A percentile compares a stretch with the other conserved stretches of the same genome.
Evolutionary conservation across 2,329 filamentous ascomycete species (phyloP).

Genomic region (Alternaria gaisen): DNA sequence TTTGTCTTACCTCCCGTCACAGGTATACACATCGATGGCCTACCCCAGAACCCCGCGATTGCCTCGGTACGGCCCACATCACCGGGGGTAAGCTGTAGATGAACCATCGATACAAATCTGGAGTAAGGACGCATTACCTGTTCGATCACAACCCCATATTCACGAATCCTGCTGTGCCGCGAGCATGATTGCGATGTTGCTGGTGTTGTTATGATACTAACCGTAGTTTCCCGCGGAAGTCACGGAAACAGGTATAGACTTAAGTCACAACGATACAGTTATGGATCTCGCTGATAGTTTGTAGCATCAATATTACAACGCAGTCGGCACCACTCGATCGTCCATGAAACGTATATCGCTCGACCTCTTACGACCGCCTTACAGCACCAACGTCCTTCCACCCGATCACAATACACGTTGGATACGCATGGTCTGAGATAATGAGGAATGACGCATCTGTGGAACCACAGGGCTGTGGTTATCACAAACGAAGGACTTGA

Average conservation of each 20-base stretch:
- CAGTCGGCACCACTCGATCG: neutral
- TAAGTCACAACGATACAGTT: neutral
- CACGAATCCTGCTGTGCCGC: neutral
- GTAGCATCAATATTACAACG: neutral
- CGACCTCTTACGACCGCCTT: neutral
- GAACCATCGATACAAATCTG: neutral
- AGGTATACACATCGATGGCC: constrained; percentile 4
- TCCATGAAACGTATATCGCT: neutral
- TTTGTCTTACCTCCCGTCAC: neutral
- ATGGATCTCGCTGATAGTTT: neutral
- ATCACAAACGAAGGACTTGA: neutral
- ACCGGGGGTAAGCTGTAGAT: neutral
- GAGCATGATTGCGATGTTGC: neutral
- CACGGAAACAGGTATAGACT: neutral
- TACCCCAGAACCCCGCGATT: constrained; percentile 1
- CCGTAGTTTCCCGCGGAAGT: neutral
- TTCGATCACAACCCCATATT: neutral
- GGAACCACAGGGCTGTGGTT: neutral
- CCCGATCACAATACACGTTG: neutral
- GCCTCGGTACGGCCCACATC: constrained; percentile 6
- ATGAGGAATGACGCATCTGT: neutral
- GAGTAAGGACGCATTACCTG: neutral
- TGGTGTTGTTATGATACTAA: neutral
- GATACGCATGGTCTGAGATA: neutral
- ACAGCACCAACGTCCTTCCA: neutral